phyloP scores from a whole-genome alignment of 2,329 filamentous ascomycete genomes.

The Colletotrichum lini region DNA sequence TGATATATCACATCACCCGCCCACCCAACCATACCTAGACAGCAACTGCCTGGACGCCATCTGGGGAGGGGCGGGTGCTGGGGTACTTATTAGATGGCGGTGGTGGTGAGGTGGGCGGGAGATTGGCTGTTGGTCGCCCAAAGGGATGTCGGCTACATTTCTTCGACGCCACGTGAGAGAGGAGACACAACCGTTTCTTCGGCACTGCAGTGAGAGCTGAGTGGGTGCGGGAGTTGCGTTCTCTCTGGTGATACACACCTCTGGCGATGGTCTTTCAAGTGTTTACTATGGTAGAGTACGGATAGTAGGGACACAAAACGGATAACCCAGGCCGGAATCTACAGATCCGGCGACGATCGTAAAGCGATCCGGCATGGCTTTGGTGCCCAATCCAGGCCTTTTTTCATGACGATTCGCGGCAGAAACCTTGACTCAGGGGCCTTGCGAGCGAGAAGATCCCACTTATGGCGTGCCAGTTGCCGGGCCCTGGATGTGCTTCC shows the following conservation, averaged over 20 bases:
- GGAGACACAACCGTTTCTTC: too few species aligned
- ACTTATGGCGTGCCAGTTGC: conserved; percentile 13
- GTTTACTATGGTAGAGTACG: too few species aligned
- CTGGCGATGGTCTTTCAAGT: too few species aligned
- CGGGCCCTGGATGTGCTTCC: background rate
- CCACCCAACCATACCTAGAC: background rate
- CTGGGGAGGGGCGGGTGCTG: too few species aligned
- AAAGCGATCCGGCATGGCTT: background rate
- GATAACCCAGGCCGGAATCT: background rate
- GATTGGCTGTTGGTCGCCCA: conserved; percentile 14
- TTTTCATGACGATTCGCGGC: background rate
- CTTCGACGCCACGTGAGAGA: conserved; percentile 17
- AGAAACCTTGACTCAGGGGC: conserved; percentile 9
- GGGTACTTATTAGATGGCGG: too few species aligned
- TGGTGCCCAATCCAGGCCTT: conserved; percentile 2
- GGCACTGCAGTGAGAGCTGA: too few species aligned
- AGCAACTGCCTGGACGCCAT: background rate
- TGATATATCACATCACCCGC: too few species aligned
- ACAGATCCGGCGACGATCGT: conserved; percentile 15
- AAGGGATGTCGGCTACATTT: conserved; percentile 10
- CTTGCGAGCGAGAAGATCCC: background rate
- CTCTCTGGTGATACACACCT: too few species aligned
- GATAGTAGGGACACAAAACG: too few species aligned
- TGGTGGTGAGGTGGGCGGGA: background rate
- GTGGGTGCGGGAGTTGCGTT: too few species aligned